Percentiles rank a stretch among this genome's conserved stretches.
Evolutionary conservation across 148 eudicot genomes (phyloP).

Genomic region (Rhododendron simsii): DNA sequence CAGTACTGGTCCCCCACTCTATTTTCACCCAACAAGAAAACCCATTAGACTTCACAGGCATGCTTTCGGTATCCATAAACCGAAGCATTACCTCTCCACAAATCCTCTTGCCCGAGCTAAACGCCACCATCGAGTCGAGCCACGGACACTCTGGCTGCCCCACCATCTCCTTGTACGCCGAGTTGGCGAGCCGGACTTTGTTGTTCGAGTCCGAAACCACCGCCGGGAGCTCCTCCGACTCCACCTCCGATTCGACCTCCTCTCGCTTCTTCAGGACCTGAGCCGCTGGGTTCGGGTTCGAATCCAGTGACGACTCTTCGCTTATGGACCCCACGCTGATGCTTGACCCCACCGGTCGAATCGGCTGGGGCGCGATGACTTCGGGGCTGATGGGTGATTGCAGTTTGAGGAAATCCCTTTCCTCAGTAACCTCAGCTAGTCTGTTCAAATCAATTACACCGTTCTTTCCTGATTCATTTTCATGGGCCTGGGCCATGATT

Average conservation of each 20-base stretch:
- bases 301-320: conserved; percentile 4
- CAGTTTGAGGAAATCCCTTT: conserved; percentile 42
- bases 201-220: conserved; percentile 56
- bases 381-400: conserved; percentile 18
- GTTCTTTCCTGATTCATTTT: background rate
- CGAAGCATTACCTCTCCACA: conserved; percentile 56
- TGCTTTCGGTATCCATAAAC: background rate
- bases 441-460: conserved; percentile 42
- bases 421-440: conserved; percentile 22
- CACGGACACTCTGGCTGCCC: conserved; percentile 74
- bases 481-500: background rate
- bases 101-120: conserved; percentile 37
- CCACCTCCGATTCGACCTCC: conserved; percentile 50
- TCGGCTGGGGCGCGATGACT: conserved; percentile 54
- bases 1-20: conserved; percentile 55
- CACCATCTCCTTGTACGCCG: conserved; percentile 59
- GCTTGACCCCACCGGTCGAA: conserved; percentile 57
- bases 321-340: conserved; percentile 35
- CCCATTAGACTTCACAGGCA: conserved; percentile 29
- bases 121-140: conserved; percentile 33
- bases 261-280: conserved; percentile 10
- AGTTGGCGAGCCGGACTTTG: conserved; percentile 56
- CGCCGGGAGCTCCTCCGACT: conserved; percentile 45
- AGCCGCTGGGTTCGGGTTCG: background rate
- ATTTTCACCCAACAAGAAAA: conserved; percentile 59